Percentiles rank a stretch among this genome's conserved stretches.
These are phyloP conservation scores for Vitis cinerea DNA, from an alignment of 164 flowering plant species.

Conservation along the genomic window DNA sequence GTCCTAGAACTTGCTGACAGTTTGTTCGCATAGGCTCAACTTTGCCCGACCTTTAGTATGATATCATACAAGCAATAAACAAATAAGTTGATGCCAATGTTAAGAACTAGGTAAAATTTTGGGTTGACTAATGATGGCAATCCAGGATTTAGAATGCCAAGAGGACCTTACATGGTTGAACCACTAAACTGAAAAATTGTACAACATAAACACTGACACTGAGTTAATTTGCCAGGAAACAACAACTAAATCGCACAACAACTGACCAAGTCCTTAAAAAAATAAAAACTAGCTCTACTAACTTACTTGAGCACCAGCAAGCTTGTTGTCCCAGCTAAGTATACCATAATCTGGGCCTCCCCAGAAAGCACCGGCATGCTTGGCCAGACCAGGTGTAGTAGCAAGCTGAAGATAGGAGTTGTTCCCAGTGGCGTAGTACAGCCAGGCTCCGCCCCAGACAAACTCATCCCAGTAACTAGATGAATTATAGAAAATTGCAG, in stretches of 20 bases:
- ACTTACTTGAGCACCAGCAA: slow-evolving; percentile 90
- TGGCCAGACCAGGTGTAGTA: slow-evolving; percentile 67
- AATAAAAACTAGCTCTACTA: neutral
- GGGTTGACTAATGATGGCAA: too few species aligned
- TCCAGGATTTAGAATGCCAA: too few species aligned
- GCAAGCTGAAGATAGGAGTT: slow-evolving; percentile 70
- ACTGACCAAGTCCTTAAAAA: neutral
- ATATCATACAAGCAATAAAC: too few species aligned
- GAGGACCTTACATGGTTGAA: too few species aligned
- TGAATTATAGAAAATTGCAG: slow-evolving; percentile 77
- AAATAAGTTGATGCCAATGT: too few species aligned
- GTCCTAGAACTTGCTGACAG: too few species aligned
- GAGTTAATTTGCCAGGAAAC: neutral
- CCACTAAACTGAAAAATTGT: too few species aligned
- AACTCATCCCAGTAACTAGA: slow-evolving; percentile 89
- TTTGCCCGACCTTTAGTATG: too few species aligned
- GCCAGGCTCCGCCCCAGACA: slow-evolving; percentile 95
- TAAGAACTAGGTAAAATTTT: too few species aligned
- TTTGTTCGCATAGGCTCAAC: too few species aligned
- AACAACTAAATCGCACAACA: neutral
- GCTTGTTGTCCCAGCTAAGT: slow-evolving; percentile 97
- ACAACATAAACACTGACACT: too few species aligned
- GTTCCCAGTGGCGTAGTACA: slow-evolving; percentile 96
- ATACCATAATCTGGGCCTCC: slow-evolving; percentile 94
- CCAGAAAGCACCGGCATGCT: slow-evolving; percentile 98